phyloP scores from a whole-genome alignment of 305 asterid genomes.

The Fraxinus nigra region DNA sequence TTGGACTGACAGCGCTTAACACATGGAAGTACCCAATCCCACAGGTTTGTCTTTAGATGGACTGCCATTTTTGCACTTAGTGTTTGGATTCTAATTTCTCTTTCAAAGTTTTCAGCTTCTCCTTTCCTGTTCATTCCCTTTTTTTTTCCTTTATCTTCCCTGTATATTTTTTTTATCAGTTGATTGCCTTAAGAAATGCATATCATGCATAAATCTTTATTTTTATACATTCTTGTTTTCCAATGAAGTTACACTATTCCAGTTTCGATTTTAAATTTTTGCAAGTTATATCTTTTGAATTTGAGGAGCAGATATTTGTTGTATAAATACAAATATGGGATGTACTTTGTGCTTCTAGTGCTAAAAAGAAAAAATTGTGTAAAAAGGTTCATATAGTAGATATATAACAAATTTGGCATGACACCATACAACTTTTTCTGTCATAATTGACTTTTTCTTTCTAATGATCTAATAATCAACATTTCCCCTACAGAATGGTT shows the following conservation, averaged over 20 bases:
- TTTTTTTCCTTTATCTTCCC: not conserved
- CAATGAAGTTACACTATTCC: not conserved
- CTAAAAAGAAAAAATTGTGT: not conserved
- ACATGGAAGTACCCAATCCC: constrained; percentile 94
- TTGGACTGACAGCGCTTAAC: constrained; percentile 82
- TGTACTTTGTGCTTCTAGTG: not conserved
- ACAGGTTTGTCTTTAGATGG: constrained; percentile 54
- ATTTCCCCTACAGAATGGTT: not conserved
- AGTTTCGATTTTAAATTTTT: not conserved
- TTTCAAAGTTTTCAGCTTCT: not conserved
- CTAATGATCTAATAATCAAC: not conserved
- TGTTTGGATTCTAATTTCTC: not conserved
- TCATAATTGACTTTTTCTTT: not conserved
- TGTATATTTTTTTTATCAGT: not conserved
- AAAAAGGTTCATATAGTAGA: not conserved
- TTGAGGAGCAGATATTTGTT: not conserved
- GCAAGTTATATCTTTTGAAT: not conserved
- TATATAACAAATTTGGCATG: not conserved
- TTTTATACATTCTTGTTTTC: not conserved
- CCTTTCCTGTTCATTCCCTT: not conserved
- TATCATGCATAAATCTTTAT: not conserved
- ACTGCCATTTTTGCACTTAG: not conserved
- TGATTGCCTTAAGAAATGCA: not conserved
- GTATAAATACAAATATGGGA: not conserved
- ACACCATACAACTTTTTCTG: not conserved